Base-by-base conservation (phyloP, 2,329 filamentous ascomycete species). In the Penicillium psychrosexuale region DNA sequence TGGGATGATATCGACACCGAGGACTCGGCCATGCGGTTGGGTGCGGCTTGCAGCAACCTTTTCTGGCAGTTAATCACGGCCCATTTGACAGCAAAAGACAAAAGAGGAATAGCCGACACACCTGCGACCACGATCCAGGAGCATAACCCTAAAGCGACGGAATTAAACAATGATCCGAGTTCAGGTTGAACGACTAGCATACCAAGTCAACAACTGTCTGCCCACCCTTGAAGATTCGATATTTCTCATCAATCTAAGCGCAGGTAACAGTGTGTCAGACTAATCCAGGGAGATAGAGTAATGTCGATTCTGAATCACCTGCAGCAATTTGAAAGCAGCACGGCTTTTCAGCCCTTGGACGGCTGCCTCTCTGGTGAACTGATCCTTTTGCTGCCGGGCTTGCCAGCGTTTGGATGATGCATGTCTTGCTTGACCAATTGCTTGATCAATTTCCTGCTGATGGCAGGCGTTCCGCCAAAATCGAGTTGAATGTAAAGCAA, bases 1-100 rank as follows among this genome's bases (percentile, higher is more conserved):
- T 5, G 94, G 94, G 61, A 99, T 91, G 48, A 99, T 83, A 71
- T 99, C 94, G 66, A 99, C 93, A 11, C 94, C 95, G 28, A 99
- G 79, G 12, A 99, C 86, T 40, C 88, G 84, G 8, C 92, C 91
- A 43, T 82, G 75, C 0, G 92, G 92, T 57, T 83, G 81, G 5
- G 90, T 96, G 49, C 85, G 83, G 57, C 90, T 88, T 33, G 89
- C 78, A 17, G 94, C 94, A 34, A 97, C 91, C 85, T 95, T 44
- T 67, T 37, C 33, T 22, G 37, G 47, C 55, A 27, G 28, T 53
- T 34, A 49, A 40, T 51, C 45, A 58, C 33, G 57, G 53, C 24
- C 42, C 24, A 38, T 44, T n/a, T 57, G 37, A 12, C 12, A 45
- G 8, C 30, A 45, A 38, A 45, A 51, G 5, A 6, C 5, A 45